Evolutionary conservation across 106 monocot genomes (phyloP).

Genomic region (Gastrodia elata): DNA sequence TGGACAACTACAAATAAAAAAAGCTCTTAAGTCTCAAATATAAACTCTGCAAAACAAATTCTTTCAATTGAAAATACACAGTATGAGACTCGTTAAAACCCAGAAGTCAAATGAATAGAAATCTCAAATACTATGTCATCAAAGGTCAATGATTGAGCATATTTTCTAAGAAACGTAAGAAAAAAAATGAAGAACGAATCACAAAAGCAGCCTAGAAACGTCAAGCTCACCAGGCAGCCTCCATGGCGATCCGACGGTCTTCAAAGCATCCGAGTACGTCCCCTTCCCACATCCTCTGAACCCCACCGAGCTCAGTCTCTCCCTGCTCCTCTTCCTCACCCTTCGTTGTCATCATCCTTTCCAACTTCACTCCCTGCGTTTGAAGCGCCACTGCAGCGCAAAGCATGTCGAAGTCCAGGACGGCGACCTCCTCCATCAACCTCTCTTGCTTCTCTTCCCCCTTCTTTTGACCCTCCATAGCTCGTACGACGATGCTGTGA

Average conservation of each 20-base stretch:
- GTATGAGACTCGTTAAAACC: background rate
- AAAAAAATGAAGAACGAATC: constrained; percentile 5
- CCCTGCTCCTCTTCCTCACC: constrained; percentile 13
- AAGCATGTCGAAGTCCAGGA: constrained; percentile 87
- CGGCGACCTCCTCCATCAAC: constrained; percentile 14
- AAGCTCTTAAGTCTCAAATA: background rate
- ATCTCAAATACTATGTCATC: background rate
- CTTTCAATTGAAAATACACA: background rate
- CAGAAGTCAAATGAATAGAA: background rate
- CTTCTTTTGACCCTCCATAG: background rate
- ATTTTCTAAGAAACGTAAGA: background rate
- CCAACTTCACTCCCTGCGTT: constrained; percentile 42
- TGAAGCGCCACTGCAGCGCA: constrained; percentile 80
- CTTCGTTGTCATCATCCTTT: constrained; percentile 8
- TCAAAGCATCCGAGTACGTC: constrained; percentile 63
- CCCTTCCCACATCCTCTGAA: constrained; percentile 97
- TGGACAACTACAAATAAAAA: constrained; percentile 58
- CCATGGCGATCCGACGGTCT: constrained; percentile 60
- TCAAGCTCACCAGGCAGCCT: constrained; percentile 56
- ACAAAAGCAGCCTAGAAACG: background rate
- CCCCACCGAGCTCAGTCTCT: constrained; percentile 30
- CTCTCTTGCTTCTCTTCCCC: constrained; percentile 15
- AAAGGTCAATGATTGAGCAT: constrained; percentile 2
- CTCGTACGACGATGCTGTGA: background rate
- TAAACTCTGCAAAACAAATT: background rate